phyloP scores from a whole-genome alignment of 1,284 basidiomycete species.

The Porphyrellus sp. region DNA sequence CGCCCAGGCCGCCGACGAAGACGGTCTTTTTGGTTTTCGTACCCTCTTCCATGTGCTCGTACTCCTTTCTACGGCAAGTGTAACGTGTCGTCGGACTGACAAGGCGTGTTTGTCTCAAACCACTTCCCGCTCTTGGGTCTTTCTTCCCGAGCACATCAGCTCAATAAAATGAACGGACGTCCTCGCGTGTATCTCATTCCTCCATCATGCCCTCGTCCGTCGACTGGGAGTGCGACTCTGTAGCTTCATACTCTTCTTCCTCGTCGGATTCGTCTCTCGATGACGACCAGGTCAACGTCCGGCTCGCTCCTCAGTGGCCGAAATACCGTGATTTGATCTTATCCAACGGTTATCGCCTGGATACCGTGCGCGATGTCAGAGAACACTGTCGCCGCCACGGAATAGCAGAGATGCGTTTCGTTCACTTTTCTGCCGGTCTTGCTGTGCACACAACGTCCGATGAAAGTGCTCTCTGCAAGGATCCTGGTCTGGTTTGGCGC shows the following conservation, averaged over 20 bases:
- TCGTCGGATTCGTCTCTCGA: conserved; percentile 51
- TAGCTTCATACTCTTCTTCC: conserved; percentile 30
- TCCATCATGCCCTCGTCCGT: conserved; percentile 22
- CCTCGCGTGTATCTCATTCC: conserved; percentile 14
- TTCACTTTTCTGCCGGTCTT: conserved; percentile 36
- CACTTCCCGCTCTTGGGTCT: conserved; percentile 1
- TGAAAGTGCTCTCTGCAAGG: conserved; percentile 62
- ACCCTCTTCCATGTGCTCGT: conserved; percentile 64
- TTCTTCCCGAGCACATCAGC: conserved; percentile 6
- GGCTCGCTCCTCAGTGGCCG: conserved; percentile 59
- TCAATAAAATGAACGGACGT: neutral
- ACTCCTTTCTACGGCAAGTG: neutral
- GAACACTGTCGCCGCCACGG: conserved; percentile 27
- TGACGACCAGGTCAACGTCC: conserved; percentile 59
- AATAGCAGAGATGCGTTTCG: conserved; percentile 7
- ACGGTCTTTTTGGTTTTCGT: conserved; percentile 78
- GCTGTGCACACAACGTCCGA: conserved; percentile 39
- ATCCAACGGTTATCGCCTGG: conserved; percentile 55
- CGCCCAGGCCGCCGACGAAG: conserved; percentile 72
- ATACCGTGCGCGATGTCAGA: conserved; percentile 63
- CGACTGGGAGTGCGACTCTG: conserved; percentile 34
- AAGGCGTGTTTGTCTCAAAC: conserved; percentile 18
- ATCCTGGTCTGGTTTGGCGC: conserved; percentile 59
- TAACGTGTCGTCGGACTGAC: conserved; percentile 2
- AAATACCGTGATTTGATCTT: conserved; percentile 49